phyloP scores from a whole-genome alignment of 306 rosid species.

The Spatholobus suberectus region DNA sequence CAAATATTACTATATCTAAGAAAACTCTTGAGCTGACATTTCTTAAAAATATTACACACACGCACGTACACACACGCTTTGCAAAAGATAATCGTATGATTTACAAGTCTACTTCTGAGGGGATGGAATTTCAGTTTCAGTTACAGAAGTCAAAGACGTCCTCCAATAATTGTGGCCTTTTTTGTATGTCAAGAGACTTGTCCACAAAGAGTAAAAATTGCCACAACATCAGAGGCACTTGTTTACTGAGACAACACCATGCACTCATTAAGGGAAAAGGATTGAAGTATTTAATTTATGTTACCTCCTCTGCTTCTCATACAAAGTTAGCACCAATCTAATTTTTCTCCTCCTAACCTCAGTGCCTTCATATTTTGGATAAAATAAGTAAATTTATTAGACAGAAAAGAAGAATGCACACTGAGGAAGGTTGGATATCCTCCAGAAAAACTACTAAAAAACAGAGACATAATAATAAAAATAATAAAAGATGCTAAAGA shows the following conservation, averaged over 20 bases:
- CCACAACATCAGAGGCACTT: background rate
- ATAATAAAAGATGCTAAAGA: background rate
- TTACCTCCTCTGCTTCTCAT: background rate
- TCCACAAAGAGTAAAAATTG: background rate
- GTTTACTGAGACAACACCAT: background rate
- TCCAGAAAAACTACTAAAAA: background rate
- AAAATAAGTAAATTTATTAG: too few relatives aligned
- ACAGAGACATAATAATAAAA: background rate
- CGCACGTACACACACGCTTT: background rate
- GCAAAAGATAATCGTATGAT: background rate
- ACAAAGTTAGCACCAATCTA: background rate
- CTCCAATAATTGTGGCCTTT: background rate
- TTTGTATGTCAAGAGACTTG: background rate
- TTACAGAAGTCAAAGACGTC: background rate
- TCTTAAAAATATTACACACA: background rate
- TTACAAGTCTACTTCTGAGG: background rate
- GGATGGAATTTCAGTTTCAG: conserved; percentile 2
- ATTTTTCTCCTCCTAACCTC: background rate
- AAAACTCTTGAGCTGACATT: background rate
- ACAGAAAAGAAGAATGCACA: background rate
- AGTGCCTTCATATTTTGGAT: too few relatives aligned
- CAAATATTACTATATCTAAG: background rate
- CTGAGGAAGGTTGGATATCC: background rate
- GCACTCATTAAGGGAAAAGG: background rate
- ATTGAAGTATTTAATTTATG: background rate